Evolutionary conservation across 148 eudicot genomes (phyloP).

Genomic region (Silene conica): DNA sequence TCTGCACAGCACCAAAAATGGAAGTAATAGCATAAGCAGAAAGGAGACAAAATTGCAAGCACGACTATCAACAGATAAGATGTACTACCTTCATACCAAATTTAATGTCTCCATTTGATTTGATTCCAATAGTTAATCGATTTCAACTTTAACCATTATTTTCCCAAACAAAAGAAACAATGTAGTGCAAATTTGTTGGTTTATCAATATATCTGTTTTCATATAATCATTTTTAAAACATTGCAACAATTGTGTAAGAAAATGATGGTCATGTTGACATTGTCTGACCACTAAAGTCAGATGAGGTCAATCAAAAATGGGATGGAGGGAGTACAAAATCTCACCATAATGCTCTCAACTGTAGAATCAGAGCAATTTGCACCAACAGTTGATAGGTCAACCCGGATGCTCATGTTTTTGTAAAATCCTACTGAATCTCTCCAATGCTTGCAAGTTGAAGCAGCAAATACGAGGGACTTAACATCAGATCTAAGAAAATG

Average conservation of each 20-base stretch:
- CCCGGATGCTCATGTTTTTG: conserved; percentile 53
- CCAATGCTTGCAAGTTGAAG: conserved; percentile 88
- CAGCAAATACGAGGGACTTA: conserved; percentile 62
- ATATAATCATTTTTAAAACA: too few species aligned
- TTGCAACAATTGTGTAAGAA: neutral
- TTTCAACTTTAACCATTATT: neutral
- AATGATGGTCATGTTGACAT: too few species aligned
- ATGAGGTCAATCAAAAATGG: neutral
- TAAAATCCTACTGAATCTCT: conserved; percentile 60
- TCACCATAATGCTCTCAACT: conserved; percentile 58
- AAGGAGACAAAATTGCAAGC: conserved; percentile 5
- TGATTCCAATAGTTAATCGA: neutral
- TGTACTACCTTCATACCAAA: neutral
- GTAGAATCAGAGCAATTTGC: conserved; percentile 57
- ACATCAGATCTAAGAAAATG: conserved; percentile 82
- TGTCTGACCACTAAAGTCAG: too few species aligned
- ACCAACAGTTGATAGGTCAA: conserved; percentile 63
- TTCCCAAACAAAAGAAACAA: too few species aligned
- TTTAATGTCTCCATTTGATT: neutral
- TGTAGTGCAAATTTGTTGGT: neutral
- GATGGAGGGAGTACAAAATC: conserved; percentile 5
- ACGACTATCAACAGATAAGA: conserved; percentile 3
- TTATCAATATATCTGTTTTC: too few species aligned
- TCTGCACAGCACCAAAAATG: conserved; percentile 42
- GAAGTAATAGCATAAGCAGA: conserved; percentile 4